Evolutionary conservation across 2,329 filamentous ascomycete species (phyloP).

Genomic region (Sporothrix curviconia): DNA sequence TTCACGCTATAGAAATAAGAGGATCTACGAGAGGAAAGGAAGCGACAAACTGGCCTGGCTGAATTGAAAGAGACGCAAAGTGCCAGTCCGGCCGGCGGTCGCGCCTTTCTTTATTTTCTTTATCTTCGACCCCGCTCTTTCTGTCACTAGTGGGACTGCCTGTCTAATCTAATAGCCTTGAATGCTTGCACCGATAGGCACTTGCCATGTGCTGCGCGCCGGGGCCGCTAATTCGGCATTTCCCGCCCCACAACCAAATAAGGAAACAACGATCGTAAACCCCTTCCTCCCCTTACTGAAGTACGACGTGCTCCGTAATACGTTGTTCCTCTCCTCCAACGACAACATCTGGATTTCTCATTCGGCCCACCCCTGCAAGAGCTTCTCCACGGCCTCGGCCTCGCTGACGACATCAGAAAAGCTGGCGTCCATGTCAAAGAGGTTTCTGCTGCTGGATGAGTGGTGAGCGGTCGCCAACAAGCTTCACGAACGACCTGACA

Average conservation of each 20-base stretch:
- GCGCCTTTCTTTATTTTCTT: neutral
- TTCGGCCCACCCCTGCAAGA: constrained; percentile 31
- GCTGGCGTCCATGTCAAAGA: constrained; percentile 40
- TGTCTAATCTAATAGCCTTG: neutral
- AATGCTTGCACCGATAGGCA: neutral
- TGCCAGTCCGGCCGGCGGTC: neutral
- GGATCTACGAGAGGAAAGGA: too few species aligned
- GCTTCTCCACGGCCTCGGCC: constrained; percentile 32
- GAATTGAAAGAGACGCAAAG: neutral
- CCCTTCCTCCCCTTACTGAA: too few species aligned
- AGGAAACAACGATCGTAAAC: too few species aligned
- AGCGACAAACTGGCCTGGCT: too few species aligned
- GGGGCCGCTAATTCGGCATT: constrained; percentile 1
- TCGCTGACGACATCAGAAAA: constrained; percentile 40
- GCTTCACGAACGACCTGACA: constrained; percentile 30
- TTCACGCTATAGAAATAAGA: too few species aligned
- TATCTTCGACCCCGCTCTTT: neutral
- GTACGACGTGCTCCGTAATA: too few species aligned
- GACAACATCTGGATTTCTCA: neutral
- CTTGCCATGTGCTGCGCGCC: neutral
- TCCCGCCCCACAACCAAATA: neutral
- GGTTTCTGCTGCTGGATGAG: constrained; percentile 38
- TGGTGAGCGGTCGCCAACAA: constrained; percentile 36
- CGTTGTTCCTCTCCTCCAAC: neutral
- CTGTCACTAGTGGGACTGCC: too few species aligned